Evolutionary conservation across 257 asterid genomes (phyloP).

Genomic region (Ocimum tenuiflorum): DNA sequence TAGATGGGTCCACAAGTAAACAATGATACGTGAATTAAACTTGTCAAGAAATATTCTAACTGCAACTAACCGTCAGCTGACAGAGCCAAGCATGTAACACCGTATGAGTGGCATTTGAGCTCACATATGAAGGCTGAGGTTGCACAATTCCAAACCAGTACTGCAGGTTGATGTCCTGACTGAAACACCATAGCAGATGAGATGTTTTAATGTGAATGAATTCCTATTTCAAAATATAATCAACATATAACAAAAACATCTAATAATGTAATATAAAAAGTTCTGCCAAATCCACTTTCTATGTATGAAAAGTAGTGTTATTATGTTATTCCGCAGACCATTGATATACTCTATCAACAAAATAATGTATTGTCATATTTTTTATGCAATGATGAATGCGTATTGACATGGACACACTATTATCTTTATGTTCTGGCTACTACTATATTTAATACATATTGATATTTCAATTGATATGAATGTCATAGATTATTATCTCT

Average conservation of each 20-base stretch:
- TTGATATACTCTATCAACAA: too few species aligned
- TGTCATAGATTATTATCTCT: too few species aligned
- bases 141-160: conserved; percentile 48
- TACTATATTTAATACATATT: too few species aligned
- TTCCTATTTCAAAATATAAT: neutral
- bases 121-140: conserved; percentile 36
- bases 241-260: neutral
- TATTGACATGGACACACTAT: too few species aligned
- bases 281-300: neutral
- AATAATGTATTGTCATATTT: too few species aligned
- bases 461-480: too few species aligned
- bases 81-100: conserved; percentile 59
- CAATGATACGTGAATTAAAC: conserved; percentile 11
- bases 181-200: conserved; percentile 23
- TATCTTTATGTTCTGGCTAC: too few species aligned
- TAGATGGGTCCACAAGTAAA: neutral
- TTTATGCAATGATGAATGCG: too few species aligned
- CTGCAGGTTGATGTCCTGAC: conserved; percentile 60
- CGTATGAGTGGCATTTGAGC: conserved; percentile 55
- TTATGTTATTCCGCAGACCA: neutral
- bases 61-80: conserved; percentile 60
- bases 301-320: neutral
- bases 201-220: neutral
- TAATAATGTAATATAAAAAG: neutral
- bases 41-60: neutral